Conservation (phyloP, 2,329 filamentous ascomycete genomes). For the Lecanicillium sp. region DNA sequence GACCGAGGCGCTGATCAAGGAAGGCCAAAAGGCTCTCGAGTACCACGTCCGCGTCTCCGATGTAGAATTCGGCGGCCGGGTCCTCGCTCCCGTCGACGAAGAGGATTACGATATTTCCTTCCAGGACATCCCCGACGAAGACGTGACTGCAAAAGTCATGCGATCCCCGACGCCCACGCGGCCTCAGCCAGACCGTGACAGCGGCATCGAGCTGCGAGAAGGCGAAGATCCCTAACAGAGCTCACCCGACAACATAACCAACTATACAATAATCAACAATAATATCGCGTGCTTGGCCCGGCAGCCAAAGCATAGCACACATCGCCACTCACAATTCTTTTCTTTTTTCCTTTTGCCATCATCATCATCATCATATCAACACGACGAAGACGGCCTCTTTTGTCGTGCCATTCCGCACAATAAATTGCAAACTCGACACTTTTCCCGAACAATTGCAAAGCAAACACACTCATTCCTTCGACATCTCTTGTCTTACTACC, state of each 20-base stretch:
- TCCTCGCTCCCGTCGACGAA: slow-evolving; percentile 64
- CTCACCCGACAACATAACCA: not conserved
- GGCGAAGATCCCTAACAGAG: slow-evolving; percentile 18
- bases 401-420: not conserved
- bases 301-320: not conserved
- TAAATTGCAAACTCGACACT: not conserved
- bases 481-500: not conserved
- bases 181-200: slow-evolving; percentile 44
- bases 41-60: slow-evolving; percentile 77
- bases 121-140: slow-evolving; percentile 20
- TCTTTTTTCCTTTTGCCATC: too few relatives aligned
- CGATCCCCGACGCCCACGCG: slow-evolving; percentile 30
- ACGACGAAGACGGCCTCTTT: not conserved
- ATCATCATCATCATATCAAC: too few relatives aligned
- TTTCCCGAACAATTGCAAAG: too few relatives aligned
- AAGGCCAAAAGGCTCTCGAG: slow-evolving; percentile 79
- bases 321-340: slow-evolving; percentile 6
- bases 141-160: slow-evolving; percentile 18
- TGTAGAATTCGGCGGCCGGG: slow-evolving; percentile 72
- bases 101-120: slow-evolving; percentile 30
- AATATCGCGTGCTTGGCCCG: slow-evolving; percentile 3
- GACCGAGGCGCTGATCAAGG: slow-evolving; percentile 85
- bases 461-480: too few relatives aligned
- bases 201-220: slow-evolving; percentile 43
- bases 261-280: not conserved